phyloP scores from a whole-genome alignment of 208 protist species.

The Leishmania tropica region DNA sequence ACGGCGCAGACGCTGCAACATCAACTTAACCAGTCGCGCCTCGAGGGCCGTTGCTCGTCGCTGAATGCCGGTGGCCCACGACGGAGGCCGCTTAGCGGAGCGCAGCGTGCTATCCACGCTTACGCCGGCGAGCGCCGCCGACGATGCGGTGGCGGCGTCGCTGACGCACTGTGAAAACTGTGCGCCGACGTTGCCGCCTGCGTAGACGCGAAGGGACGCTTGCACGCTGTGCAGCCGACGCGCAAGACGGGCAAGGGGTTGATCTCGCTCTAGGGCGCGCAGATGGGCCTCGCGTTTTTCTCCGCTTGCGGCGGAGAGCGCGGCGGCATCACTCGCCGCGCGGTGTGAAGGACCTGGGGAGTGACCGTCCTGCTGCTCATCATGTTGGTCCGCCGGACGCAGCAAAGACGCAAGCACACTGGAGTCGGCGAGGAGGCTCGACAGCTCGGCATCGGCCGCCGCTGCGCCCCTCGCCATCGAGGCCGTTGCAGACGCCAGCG shows the following conservation, averaged over 20 bases:
- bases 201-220: background rate
- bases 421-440: background rate
- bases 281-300: background rate
- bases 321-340: background rate
- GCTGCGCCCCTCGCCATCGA: background rate
- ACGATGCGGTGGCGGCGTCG: background rate
- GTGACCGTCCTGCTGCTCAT: too few relatives aligned
- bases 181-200: background rate
- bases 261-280: background rate
- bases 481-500: background rate
- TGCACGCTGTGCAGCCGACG: constrained; percentile 19
- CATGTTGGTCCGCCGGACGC: background rate
- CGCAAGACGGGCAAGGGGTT: constrained; percentile 20
- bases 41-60: constrained; percentile 24
- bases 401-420: background rate
- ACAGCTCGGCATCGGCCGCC: constrained; percentile 3
- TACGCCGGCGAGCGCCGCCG: background rate
- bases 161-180: background rate
- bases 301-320: background rate
- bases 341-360: background rate
- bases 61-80: constrained; percentile 11
- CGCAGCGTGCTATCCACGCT: background rate
- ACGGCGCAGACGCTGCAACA: constrained; percentile 21
- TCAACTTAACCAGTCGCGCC: constrained; percentile 25
- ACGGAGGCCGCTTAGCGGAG: background rate